phyloP scores from a whole-genome alignment of 2,329 filamentous ascomycete species.

The Alternaria triticimaculans region DNA sequence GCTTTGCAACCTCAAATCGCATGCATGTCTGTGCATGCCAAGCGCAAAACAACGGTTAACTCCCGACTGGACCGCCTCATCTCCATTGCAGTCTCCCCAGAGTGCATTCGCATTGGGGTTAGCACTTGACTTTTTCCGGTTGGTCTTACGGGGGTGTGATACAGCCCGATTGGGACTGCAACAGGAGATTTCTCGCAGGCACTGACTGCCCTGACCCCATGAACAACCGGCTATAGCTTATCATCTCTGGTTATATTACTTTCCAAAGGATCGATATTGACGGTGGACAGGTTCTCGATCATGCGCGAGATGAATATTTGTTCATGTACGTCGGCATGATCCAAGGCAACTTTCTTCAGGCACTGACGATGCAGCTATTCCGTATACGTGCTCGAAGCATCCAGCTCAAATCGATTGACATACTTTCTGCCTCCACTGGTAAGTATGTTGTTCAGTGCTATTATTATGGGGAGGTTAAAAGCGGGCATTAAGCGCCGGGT shows the following conservation, averaged over 20 bases:
- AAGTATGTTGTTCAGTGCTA: conserved; percentile 39
- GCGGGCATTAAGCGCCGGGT: conserved; percentile 44
- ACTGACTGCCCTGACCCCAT: background rate
- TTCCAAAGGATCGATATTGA: conserved; percentile 46
- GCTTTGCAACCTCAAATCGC: conserved; percentile 9
- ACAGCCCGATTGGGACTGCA: conserved; percentile 7
- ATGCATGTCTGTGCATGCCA: conserved; percentile 27
- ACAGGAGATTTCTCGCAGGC: background rate
- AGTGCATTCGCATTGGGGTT: background rate
- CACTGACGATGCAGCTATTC: conserved; percentile 62
- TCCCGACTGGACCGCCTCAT: conserved; percentile 28
- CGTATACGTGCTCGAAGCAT: conserved; percentile 62
- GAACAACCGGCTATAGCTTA: background rate
- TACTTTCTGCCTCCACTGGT: conserved; percentile 58
- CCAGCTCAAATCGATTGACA: conserved; percentile 56
- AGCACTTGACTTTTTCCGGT: conserved; percentile 1
- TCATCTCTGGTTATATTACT: background rate
- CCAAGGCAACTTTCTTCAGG: conserved; percentile 50
- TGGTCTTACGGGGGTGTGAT: conserved; percentile 3
- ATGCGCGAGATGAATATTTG: conserved; percentile 76
- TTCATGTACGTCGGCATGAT: conserved; percentile 65
- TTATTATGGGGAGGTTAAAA: conserved; percentile 34
- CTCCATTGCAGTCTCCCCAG: conserved; percentile 17
- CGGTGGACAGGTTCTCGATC: conserved; percentile 61
- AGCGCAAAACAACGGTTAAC: conserved; percentile 19